These are phyloP conservation scores for Cutaneotrichosporon cutaneum DNA, from an alignment of 1,284 basidiomycete species.

Conservation along the genomic window DNA sequence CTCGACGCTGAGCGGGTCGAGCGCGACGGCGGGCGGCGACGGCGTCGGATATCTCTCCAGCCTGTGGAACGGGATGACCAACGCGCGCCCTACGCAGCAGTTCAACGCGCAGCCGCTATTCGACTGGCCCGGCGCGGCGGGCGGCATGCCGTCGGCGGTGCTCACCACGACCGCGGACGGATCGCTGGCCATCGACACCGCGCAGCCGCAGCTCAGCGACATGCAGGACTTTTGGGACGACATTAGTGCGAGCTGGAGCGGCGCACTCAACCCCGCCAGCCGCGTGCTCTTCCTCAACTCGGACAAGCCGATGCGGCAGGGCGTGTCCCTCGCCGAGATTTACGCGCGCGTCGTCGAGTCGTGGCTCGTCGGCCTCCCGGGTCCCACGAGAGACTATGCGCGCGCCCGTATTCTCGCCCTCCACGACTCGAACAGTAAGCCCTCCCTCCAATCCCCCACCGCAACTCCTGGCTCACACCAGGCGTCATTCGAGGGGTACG, in stretches of 20 bases:
- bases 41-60: not conserved
- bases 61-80: slow-evolving; percentile 6
- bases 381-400: slow-evolving; percentile 29
- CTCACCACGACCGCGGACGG: slow-evolving; percentile 23
- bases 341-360: slow-evolving; percentile 37
- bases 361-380: slow-evolving; percentile 36
- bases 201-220: slow-evolving; percentile 6
- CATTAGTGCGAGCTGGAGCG: slow-evolving; percentile 11
- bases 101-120: slow-evolving; percentile 6
- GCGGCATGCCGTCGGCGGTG: slow-evolving; percentile 16
- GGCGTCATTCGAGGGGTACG: slow-evolving; percentile 32
- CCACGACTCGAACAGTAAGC: slow-evolving; percentile 31
- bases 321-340: slow-evolving; percentile 35
- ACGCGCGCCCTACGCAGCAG: no score
- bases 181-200: slow-evolving; percentile 19
- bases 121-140: slow-evolving; percentile 9
- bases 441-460: no score
- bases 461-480: no score
- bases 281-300: slow-evolving; percentile 26
- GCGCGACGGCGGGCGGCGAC: not conserved
- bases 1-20: not conserved
- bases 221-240: slow-evolving; percentile 26
- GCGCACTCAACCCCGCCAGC: slow-evolving; percentile 7
- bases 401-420: slow-evolving; percentile 30
- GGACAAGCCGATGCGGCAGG: slow-evolving; percentile 30